phyloP scores from a whole-genome alignment of 2,329 filamentous ascomycete genomes.

The Didymellaceae sp. region DNA sequence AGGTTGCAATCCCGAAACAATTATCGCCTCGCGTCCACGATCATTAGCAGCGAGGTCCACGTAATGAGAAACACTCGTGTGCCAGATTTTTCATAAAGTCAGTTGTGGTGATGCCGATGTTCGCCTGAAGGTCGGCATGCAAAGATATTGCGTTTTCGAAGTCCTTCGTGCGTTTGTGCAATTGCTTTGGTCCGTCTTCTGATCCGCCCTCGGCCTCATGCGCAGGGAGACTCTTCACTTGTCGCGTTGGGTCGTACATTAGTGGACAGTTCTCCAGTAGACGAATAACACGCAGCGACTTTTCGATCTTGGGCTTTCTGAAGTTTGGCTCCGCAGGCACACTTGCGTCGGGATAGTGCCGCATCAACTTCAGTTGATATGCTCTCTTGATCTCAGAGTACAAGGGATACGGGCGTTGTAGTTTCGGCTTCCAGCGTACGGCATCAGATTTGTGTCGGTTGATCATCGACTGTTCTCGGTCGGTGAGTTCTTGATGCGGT shows the following conservation, averaged over 20 bases:
- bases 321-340: slow-evolving; percentile 12
- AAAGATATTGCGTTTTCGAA: neutral
- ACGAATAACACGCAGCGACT: slow-evolving; percentile 23
- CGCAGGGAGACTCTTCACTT: too few species aligned
- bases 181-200: neutral
- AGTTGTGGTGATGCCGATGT: slow-evolving; percentile 21
- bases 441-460: slow-evolving; percentile 25
- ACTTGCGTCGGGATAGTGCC: slow-evolving; percentile 26
- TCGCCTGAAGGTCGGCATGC: slow-evolving; percentile 11
- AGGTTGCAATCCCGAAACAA: slow-evolving; percentile 17
- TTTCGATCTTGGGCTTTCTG: slow-evolving; percentile 25
- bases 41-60: slow-evolving; percentile 12
- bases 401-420: slow-evolving; percentile 21
- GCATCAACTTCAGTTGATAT: slow-evolving; percentile 32
- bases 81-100: slow-evolving; percentile 20
- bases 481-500: slow-evolving; percentile 10
- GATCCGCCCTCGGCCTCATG: neutral
- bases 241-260: neutral
- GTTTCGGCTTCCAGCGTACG: slow-evolving; percentile 26
- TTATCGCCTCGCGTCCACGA: slow-evolving; percentile 24
- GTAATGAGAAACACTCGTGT: slow-evolving; percentile 24
- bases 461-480: slow-evolving; percentile 16
- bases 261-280: slow-evolving; percentile 23
- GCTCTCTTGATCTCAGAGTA: slow-evolving; percentile 25
- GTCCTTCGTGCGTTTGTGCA: slow-evolving; percentile 1